A percentile compares a stretch with the other conserved stretches of the same genome.
Evolutionary conservation across 2,329 filamentous ascomycete species (phyloP).

Genomic region (Calonectria pteridis): DNA sequence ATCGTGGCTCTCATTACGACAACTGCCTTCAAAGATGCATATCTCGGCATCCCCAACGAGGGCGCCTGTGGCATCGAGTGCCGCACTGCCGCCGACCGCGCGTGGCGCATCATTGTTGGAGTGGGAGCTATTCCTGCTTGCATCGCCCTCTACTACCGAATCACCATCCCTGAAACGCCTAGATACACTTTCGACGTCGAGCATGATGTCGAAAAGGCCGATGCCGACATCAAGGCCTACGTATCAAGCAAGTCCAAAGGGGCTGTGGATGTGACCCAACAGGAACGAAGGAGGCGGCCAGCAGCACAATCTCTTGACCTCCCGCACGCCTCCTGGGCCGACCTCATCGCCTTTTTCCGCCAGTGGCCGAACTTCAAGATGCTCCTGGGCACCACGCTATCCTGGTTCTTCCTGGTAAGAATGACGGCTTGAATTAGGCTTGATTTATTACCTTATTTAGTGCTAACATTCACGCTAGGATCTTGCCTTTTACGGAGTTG

Average conservation of each 20-base stretch:
- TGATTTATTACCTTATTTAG: neutral
- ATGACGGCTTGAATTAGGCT: neutral
- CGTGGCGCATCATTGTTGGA: slow-evolving; percentile 86
- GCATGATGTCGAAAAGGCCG: slow-evolving; percentile 80
- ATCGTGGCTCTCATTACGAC: slow-evolving; percentile 79
- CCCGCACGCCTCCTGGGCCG: slow-evolving; percentile 77
- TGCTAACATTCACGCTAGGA: slow-evolving; percentile 60
- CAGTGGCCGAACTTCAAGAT: slow-evolving; percentile 78
- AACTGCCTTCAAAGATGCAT: slow-evolving; percentile 69
- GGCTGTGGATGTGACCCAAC: slow-evolving; percentile 61
- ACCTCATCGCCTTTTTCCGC: slow-evolving; percentile 76
- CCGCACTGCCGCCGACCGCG: slow-evolving; percentile 78
- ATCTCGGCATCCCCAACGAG: slow-evolving; percentile 56
- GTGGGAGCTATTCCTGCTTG: slow-evolving; percentile 83
- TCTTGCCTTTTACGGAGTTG: slow-evolving; percentile 76
- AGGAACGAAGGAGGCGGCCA: slow-evolving; percentile 65
- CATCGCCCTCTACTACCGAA: slow-evolving; percentile 85
- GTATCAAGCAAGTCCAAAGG: slow-evolving; percentile 62
- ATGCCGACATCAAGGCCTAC: slow-evolving; percentile 76
- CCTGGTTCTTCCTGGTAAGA: slow-evolving; percentile 81
- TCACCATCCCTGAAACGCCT: slow-evolving; percentile 88
- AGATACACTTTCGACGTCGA: slow-evolving; percentile 86
- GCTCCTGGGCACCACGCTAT: slow-evolving; percentile 80
- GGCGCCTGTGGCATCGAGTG: slow-evolving; percentile 71
- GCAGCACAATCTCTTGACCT: slow-evolving; percentile 68